Percentiles rank a stretch among this genome's conserved stretches.
phyloP scores from a whole-genome alignment of 495 filamentous ascomycete species.

The Chaetomium tenue region DNA sequence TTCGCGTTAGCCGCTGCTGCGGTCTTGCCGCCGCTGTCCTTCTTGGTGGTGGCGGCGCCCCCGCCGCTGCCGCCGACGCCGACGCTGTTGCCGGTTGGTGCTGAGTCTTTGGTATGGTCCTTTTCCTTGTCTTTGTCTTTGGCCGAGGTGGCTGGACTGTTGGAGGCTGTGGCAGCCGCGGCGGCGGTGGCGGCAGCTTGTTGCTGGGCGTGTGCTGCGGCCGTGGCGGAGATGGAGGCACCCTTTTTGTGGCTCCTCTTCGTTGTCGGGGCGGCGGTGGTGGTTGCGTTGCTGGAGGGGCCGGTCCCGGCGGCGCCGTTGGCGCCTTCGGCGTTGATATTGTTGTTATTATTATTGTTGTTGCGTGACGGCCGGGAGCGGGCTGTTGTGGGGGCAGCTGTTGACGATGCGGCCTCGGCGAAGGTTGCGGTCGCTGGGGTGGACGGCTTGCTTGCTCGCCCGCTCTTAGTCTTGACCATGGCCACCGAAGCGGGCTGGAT shows the following conservation, averaged over 20 bases:
- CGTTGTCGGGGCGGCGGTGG: slow-evolving; percentile 20
- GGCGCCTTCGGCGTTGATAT: too few species aligned
- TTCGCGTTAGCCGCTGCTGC: neutral
- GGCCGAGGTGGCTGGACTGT: neutral
- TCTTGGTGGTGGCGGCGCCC: neutral
- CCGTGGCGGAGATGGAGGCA: slow-evolving; percentile 41
- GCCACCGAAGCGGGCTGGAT: slow-evolving; percentile 35
- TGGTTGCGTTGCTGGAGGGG: slow-evolving; percentile 31
- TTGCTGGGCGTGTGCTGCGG: slow-evolving; percentile 14
- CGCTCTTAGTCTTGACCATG: slow-evolving; percentile 53
- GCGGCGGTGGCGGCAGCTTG: slow-evolving; percentile 1
- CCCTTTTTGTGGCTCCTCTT: slow-evolving; percentile 74
- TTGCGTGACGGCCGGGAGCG: slow-evolving; percentile 33
- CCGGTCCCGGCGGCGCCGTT: slow-evolving; percentile 3
- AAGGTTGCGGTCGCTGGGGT: slow-evolving; percentile 55
- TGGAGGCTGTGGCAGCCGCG: neutral
- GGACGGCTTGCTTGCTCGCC: slow-evolving; percentile 62
- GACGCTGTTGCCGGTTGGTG: neutral
- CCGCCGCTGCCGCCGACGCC: neutral
- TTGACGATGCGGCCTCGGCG: slow-evolving; percentile 45
- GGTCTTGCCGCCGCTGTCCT: neutral
- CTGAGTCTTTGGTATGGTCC: slow-evolving; percentile 15
- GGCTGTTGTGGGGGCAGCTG: slow-evolving; percentile 18
- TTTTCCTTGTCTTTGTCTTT: slow-evolving; percentile 13
- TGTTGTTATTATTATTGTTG: slow-evolving; percentile 12